Evolutionary conservation across 225 moss, liverwort and hornwort species (phyloP), one percentile per base, ranked within the genome.

Genomic region (Physcomitrium patens): DNA sequence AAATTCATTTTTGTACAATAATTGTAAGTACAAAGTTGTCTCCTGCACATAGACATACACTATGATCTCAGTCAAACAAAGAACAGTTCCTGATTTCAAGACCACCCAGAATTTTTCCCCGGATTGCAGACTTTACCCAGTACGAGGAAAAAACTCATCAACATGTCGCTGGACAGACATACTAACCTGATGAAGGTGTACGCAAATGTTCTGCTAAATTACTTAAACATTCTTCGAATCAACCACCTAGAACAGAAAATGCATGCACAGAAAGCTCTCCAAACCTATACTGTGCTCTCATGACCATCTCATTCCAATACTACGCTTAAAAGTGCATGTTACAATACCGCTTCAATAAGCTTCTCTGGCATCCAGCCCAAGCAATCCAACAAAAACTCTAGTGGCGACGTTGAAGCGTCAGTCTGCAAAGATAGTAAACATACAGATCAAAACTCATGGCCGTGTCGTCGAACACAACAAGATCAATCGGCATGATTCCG

Each of bases 1-100:
- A 72, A 99, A 99, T 41, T 80, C 81, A 67, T 88, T 85, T 51
- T 89, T 89, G 59, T 99, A 99, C 50, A 99, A 90, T 84, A 99
- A 83, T 71, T 92, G 99, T 78, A 99, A 70, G 75, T 93, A 91
- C 41, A 95, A 79, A 2, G 95, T 99, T 37, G 95, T 95, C 66
- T 89, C 95, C 99, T 99, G 80, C 85, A 76, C n/a, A 60, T 14
- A 42, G 7, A 3, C 0, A 17, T 1, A 49, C 12, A 23, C 57
- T 16, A 19, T n/a, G 22, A 60, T 43, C 23, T 17, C 24, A 60
- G 68, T 76, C 68, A 17, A 58, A 16, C 9, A 50, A 20, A 37
- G 14, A 53, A 53, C 51, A 51, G 50, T 20, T 50, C 41, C 42
- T 23, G 51, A 4, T 58, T 24, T 58, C 9, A 10, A 31, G 68